Evolutionary conservation across 1,139 yeast genomes (phyloP), one percentile per base, ranked within the genome.

Genomic region (Candida pseudocylindracea): DNA sequence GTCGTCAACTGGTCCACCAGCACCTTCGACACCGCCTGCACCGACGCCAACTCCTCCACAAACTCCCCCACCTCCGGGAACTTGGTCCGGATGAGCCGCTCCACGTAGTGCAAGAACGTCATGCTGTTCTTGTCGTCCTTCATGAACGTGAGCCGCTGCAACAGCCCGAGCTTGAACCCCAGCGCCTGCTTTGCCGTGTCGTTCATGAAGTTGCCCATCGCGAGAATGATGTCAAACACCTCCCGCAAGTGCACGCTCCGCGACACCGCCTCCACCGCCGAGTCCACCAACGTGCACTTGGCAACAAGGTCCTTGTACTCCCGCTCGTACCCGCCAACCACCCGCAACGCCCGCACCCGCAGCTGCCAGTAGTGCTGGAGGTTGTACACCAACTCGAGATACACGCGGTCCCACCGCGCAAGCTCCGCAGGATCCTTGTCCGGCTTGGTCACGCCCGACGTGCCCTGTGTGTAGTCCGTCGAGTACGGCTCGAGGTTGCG

Each of bases 141-240:
- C 55, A 91, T 73, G 45, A 83, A 81, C 33, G 74, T 79, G 36
- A 88, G 59, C 42, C 93, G 60, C 41, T 74, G 91, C 36, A 88
- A 57, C 2, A 94, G 78, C 27, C 80, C 78, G 30, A 88, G 56
- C 43, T 70, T 73, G 55, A 88, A 83, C 1, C 96, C 98, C 35
- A 63, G 53, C 0, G 93, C 95, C 41, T 73, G 74, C 44, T 78
- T 83, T 7, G 76, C 57, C 27, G 60, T 54, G 45, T 80, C 93
- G 49, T 88, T 88, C 96, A 88, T 88, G 45, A 72, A 83, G 46
- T 88, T 88, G 15, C 96, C 98, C 37, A 88, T 73, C 12, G 76
- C 74, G 40, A 83, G 63, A 34, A 88, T 79, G 30, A 88, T 66
- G 32, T 74, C 75, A 36, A 88, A 57, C 8, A 85, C 65, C 36